Base-by-base conservation (phyloP, 352 stramenopile genomes). In the Phytopythium montanum region DNA sequence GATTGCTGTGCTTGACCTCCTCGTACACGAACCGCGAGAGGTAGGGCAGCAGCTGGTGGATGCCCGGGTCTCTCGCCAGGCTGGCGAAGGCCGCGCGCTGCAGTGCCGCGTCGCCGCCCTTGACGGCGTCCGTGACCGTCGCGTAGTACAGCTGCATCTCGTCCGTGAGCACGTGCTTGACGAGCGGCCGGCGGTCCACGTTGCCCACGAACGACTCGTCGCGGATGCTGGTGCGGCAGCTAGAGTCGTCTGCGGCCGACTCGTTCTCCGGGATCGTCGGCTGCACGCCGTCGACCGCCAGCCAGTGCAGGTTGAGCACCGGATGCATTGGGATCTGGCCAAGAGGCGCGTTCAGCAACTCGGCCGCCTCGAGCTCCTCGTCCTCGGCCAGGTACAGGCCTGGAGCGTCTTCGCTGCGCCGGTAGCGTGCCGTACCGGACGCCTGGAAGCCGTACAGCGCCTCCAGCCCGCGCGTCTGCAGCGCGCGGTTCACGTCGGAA, bases 81-180 rank as follows among this genome's bases (percentile, higher is more conserved):
- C 85, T 95, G 16, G 75, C 68, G 42, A 93, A 95, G 13, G 84
- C 83, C 6, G 87, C 85, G 39, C 83, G 79, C 67, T 92, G 82
- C 42, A 87, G 69, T 63, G 87, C 75, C 33, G 78, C 79, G 56
- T 90, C 81, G 62, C 84, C 79, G 60, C 76, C 80, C 59, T 92
- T 90, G 57, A 94, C 70, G 0, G 85, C 85, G 12, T 92, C 82
- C 38, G 82, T 94, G 49, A 94, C 81, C 58, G 90, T 94, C n/a
- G 81, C 85, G 59, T 90, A 96, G 71, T 95, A 96, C 7, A 95
- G 62, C 59, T 95, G 87, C 80, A 96, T 93, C 68, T 96, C 88
- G 49, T 94, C 81, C 5, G 87, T 93, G 38, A 96, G 69, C 56
- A 94, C 82, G 72, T 94, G 85, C 65, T 94, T 94, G 31, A 92